These are phyloP conservation scores for Aspergillus fructus DNA, from an alignment of 2,329 filamentous ascomycete species.

Conservation along the genomic window DNA sequence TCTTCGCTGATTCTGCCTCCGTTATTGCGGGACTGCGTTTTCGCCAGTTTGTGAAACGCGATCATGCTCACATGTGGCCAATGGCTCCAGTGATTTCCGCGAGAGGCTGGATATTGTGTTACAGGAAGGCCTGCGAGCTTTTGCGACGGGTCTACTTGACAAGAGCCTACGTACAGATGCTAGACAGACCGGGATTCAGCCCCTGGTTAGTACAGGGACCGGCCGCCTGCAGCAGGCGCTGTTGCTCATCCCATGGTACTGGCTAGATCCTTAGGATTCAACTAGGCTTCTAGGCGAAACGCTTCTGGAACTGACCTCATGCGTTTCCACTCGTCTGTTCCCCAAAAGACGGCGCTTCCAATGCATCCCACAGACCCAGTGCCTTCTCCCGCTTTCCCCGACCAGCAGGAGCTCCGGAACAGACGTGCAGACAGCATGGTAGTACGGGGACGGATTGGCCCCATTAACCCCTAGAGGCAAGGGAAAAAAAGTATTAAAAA, in stretches of 20 bases:
- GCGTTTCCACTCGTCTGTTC: slow-evolving; percentile 9
- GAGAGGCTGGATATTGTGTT: slow-evolving; percentile 30
- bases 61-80: slow-evolving; percentile 28
- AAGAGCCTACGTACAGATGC: slow-evolving; percentile 12
- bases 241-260: slow-evolving; percentile 15
- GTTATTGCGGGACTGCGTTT: slow-evolving; percentile 22
- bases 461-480: slow-evolving; percentile 5
- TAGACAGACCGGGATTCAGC: slow-evolving; percentile 14
- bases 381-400: slow-evolving; percentile 21
- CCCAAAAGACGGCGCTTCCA: slow-evolving; percentile 12
- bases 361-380: slow-evolving; percentile 20
- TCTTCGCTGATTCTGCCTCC: slow-evolving; percentile 18
- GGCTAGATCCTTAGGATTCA: slow-evolving; percentile 9
- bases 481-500: not conserved
- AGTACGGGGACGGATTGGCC: slow-evolving; percentile 15
- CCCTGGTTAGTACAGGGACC: slow-evolving; percentile 16
- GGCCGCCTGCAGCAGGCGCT: slow-evolving; percentile 28
- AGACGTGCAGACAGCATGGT: slow-evolving; percentile 17
- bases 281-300: slow-evolving; percentile 4
- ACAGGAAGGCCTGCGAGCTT: slow-evolving; percentile 22
- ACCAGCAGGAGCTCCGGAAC: slow-evolving; percentile 22
- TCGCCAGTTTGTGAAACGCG: slow-evolving; percentile 31
- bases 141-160: slow-evolving; percentile 10
- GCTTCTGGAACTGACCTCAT: slow-evolving; percentile 16
- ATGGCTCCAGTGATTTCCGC: slow-evolving; percentile 25